These are phyloP conservation scores for Lecanoromycetidae sp. DNA, from an alignment of 2,329 filamentous ascomycete genomes.

Conservation along the genomic window DNA sequence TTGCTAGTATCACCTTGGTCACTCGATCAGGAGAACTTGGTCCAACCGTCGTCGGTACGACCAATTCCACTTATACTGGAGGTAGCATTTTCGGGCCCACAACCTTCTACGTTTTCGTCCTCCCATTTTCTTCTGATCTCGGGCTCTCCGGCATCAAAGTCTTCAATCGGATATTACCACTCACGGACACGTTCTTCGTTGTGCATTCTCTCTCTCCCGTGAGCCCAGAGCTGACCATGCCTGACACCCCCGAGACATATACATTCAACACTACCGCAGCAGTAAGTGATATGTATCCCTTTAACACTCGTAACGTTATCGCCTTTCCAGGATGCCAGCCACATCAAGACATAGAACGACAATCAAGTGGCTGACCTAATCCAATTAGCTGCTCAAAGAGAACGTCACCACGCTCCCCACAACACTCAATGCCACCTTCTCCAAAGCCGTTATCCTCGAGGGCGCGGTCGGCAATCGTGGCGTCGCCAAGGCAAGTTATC, in stretches of 20 bases:
- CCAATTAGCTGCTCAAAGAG: too few relatives aligned
- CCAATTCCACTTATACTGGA: background rate
- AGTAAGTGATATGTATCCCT: background rate
- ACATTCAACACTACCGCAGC: slow-evolving; percentile 9
- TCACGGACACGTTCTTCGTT: slow-evolving; percentile 6
- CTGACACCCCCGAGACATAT: background rate
- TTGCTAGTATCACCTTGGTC: background rate
- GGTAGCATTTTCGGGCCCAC: slow-evolving; percentile 4
- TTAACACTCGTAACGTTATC: too few relatives aligned
- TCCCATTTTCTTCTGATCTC: background rate
- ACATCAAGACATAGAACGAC: too few relatives aligned
- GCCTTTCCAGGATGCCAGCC: too few relatives aligned
- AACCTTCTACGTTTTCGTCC: background rate
- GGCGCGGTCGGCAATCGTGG: too few relatives aligned
- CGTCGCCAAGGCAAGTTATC: too few relatives aligned
- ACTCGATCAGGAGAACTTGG: background rate
- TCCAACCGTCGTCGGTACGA: background rate
- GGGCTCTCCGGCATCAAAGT: slow-evolving; percentile 2
- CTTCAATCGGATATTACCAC: slow-evolving; percentile 10
- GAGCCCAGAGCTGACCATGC: background rate
- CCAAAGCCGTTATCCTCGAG: too few relatives aligned
- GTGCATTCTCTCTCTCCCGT: slow-evolving; percentile 3
- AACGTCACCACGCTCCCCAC: too few relatives aligned
- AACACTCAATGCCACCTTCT: too few relatives aligned
- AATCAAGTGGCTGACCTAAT: too few relatives aligned